Evolutionary conservation across 768 basidiomycete genomes (phyloP), one percentile per base, ranked within the genome.

Genomic region (Lactarius hatsudake): DNA sequence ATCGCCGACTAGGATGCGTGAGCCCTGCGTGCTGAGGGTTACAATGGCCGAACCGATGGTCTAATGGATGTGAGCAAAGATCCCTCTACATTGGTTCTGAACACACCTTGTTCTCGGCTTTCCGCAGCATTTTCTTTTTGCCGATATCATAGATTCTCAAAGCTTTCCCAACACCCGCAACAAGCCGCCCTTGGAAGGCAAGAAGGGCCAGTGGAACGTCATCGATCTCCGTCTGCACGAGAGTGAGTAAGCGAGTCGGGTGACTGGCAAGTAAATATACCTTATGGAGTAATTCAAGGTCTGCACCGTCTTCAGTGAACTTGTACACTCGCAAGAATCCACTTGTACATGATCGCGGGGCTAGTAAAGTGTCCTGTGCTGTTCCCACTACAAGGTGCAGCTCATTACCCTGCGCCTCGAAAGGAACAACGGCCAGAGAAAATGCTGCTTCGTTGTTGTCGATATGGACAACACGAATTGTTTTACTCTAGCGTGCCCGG

Each of bases 381-480:
- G 97, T 97, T 26, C 96, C 97, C 54, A 98, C 93, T 9, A 98
- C 93, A 42, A 99, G 85, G 74, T 93, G 89, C n/a, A 91, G 77
- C 71, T 98, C 95, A 59, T 88, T 87, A 23, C 84, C 83, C 40
- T 85, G 84, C n/a, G 87, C 88, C 36, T 88, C 78, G 77, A 98
- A 98, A 15, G 93, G 88, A 8, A 96, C 91, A 42, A 98, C 80
- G 0, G 96, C 92, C 23, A 97, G 77, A 3, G 93, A 97, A 75
- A 98, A 99, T 0, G 96, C 97, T 1, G 93, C 89, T 76, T 99
- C 97, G 75, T 98, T 97, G 74, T 90, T 86, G 69, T 97, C 96
- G 26, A 98, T 80, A 45, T 88, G 87, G 48, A 96, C 77, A 45
- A 88, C 77, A 34, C 80, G 81, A n/a, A 96, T 77, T 0, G 90